Base-by-base conservation (phyloP, 2,329 filamentous ascomycete genomes). In the Huntiella bhutanensis region DNA sequence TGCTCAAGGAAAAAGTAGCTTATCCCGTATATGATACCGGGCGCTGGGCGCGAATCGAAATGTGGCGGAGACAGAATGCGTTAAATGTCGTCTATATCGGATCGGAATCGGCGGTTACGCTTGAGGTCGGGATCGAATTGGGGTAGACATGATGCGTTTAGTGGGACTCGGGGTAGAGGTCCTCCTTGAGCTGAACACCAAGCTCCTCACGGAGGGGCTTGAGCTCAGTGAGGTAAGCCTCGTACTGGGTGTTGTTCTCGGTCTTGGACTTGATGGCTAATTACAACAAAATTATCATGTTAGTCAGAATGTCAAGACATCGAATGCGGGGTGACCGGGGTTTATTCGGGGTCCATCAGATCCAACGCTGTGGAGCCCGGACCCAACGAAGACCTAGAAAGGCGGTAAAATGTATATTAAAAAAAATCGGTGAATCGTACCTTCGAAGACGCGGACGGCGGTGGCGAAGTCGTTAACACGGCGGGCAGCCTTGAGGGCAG, bases 391-490 rank as follows among this genome's bases (percentile, higher is more conserved):
- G 10, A 43, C 33, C 32, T 13, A 5, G 17, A 5, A 33, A 13
- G 11, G 15, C n/a, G 12, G 19, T 7, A 15, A 41, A 4, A 32
- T 13, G 12, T n/a, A 10, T 34, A 32, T 7, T 12, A 16, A n/a
- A 13, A 34, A 28, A 43, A 22, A 13, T 33, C 28, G 11, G 19
- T 17, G 33, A 50, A 38, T 54, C 76, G 59, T 76, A 94, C 87
- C 91, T 77, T 98, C 91, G 64, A 98, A 98, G 65, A 98, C 80
- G 62, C 91, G 84, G 61, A 98, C 91, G 57, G 91, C 91, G 54
- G 91, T 98, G 55, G 91, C 91, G 71, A 80, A 96, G 73, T 98
- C 91, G 67, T 98, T 95, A 62, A 98, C 91, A 64, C 91, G 77
- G 64, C 91, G 76, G 56, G 91, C 91, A 57, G 91, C 91, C 68